A percentile compares a stretch with the other conserved stretches of the same genome.
Evolutionary conservation across 179 eudicot genomes (phyloP).

Genomic region (Actinidia polygama): DNA sequence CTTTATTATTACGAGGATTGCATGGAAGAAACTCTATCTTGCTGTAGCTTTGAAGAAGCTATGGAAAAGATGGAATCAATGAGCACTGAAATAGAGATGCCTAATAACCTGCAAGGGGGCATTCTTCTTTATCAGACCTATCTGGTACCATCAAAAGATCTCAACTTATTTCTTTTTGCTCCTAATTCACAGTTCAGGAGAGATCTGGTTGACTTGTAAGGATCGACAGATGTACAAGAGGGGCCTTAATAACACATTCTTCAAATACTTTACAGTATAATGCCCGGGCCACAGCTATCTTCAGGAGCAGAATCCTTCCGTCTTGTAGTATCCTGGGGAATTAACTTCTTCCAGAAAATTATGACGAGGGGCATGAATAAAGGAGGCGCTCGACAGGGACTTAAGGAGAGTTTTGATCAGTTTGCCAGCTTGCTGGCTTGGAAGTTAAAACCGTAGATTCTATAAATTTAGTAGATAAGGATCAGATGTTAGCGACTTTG

Average conservation of each 20-base stretch:
- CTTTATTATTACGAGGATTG: conserved; percentile 65
- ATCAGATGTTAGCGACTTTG: conserved; percentile 58
- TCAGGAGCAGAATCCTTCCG: conserved; percentile 71
- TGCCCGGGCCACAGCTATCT: conserved; percentile 59
- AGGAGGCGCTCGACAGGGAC: conserved; percentile 77
- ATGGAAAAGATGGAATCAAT: conserved; percentile 56
- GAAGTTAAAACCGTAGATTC: conserved; percentile 42
- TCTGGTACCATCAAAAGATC: conserved; percentile 54
- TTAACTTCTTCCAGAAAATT: conserved; percentile 68
- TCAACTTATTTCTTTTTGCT: conserved; percentile 64
- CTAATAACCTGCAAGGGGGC: conserved; percentile 73
- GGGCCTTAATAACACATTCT: conserved; percentile 69
- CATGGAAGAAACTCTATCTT: conserved; percentile 42
- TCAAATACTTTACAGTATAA: conserved; percentile 69
- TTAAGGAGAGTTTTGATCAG: conserved; percentile 78
- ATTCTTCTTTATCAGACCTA: conserved; percentile 73
- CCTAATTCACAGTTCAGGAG: conserved; percentile 67
- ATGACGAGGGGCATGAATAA: conserved; percentile 88
- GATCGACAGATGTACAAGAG: conserved; percentile 65
- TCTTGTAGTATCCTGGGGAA: conserved; percentile 71
- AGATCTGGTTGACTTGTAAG: conserved; percentile 63
- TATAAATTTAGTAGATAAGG: conserved; percentile 47
- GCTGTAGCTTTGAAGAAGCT: conserved; percentile 64
- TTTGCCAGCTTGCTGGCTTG: conserved; percentile 59
- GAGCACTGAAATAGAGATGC: conserved; percentile 57